These are phyloP conservation scores for Cyberlindnera mississippiensis DNA, from an alignment of 805 yeast species.

Conservation along the genomic window DNA sequence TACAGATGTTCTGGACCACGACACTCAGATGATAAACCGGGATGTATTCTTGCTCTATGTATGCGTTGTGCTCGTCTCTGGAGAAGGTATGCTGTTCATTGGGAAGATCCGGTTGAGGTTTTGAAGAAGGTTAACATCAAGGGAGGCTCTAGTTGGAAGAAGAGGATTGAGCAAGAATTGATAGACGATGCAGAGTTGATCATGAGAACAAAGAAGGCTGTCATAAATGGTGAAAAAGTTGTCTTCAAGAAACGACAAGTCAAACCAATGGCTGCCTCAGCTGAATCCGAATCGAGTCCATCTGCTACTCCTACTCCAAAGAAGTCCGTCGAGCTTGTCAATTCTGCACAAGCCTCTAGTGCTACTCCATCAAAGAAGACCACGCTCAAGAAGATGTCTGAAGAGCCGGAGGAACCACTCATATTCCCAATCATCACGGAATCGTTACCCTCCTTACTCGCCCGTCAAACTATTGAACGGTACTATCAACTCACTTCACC, in stretches of 20 bases:
- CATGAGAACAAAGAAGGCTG: conserved; percentile 22
- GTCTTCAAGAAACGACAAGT: conserved; percentile 5
- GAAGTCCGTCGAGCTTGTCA: neutral
- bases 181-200: conserved; percentile 58
- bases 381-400: conserved; percentile 4
- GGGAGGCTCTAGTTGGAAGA: conserved; percentile 53
- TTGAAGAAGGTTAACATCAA: conserved; percentile 40
- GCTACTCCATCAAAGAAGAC: conserved; percentile 5
- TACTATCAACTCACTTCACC: conserved; percentile 17
- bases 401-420: conserved; percentile 1
- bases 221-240: conserved; percentile 8
- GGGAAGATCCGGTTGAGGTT: conserved; percentile 78
- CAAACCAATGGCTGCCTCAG: neutral
- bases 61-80: conserved; percentile 84
- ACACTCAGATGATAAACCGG: conserved; percentile 29
- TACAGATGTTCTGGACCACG: conserved; percentile 62
- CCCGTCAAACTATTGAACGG: conserved; percentile 15
- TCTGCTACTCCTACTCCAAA: conserved; percentile 10
- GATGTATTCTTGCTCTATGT: conserved; percentile 61
- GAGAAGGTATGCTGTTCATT: conserved; percentile 82
- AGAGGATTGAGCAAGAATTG: conserved; percentile 63
- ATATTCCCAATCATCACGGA: conserved; percentile 11
- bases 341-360: neutral
- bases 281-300: conserved; percentile 21
- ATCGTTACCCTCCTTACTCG: conserved; percentile 1